phyloP scores from a whole-genome alignment of 1,139 yeast species.

The Pichia sorboxylosa region DNA sequence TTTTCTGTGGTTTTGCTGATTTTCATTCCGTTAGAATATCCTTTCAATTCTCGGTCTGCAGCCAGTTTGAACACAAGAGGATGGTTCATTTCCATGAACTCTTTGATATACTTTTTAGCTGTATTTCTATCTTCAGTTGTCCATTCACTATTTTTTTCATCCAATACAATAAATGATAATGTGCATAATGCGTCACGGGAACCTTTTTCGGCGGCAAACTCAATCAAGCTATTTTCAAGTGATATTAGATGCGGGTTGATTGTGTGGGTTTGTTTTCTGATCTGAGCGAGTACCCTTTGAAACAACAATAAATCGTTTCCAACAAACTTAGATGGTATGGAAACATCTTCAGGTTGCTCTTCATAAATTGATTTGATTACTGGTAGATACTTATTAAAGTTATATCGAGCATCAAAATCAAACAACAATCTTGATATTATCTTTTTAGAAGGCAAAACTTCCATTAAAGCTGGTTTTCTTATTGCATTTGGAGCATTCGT shows the following conservation, averaged over 20 bases:
- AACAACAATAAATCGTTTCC: slow-evolving; percentile 54
- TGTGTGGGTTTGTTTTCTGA: slow-evolving; percentile 50
- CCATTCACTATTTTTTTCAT: slow-evolving; percentile 14
- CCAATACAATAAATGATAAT: slow-evolving; percentile 51
- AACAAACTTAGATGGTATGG: slow-evolving; percentile 25
- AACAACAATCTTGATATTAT: slow-evolving; percentile 48
- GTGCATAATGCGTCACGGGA: slow-evolving; percentile 70
- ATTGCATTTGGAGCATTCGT: no score
- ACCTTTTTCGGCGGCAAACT: slow-evolving; percentile 76
- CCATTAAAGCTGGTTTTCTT: slow-evolving; percentile 39
- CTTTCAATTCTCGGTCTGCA: slow-evolving; percentile 29
- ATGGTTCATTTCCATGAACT: slow-evolving; percentile 38
- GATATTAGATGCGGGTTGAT: slow-evolving; percentile 43
- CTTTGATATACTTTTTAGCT: slow-evolving; percentile 52
- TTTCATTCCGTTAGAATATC: not conserved
- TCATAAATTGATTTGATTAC: slow-evolving; percentile 40
- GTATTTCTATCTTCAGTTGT: slow-evolving; percentile 28
- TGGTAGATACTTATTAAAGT: slow-evolving; percentile 43
- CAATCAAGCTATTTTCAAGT: slow-evolving; percentile 61
- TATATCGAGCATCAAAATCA: slow-evolving; percentile 49
- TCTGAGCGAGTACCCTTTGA: slow-evolving; percentile 52
- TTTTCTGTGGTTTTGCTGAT: not conserved
- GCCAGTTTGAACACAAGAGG: slow-evolving; percentile 38
- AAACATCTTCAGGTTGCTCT: slow-evolving; percentile 23
- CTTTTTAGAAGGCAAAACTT: slow-evolving; percentile 48